Percentiles rank a stretch among this genome's conserved stretches.
Evolutionary conservation across 1,284 basidiomycete genomes (phyloP).

Genomic region (Trichosporon sp.): DNA sequence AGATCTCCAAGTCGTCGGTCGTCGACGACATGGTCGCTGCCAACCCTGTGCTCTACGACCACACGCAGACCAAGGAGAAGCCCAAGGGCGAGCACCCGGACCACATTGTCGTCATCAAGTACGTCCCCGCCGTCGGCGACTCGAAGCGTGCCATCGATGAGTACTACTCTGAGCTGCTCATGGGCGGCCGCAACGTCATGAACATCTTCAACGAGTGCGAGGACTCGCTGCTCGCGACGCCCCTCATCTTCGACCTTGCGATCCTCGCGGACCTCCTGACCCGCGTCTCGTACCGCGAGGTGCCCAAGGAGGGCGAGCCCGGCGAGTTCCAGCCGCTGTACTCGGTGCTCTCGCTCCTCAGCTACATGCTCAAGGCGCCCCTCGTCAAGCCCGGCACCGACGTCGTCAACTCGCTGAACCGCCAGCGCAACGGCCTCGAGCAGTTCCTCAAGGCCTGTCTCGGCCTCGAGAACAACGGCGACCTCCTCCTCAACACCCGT

Average conservation of each 20-base stretch:
- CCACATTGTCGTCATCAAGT: slow-evolving; percentile 95
- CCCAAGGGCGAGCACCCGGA: slow-evolving; percentile 70
- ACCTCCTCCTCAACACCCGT: slow-evolving; percentile 78
- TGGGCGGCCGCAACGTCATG: slow-evolving; percentile 55
- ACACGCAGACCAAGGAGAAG: slow-evolving; percentile 47
- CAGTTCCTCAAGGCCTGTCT: slow-evolving; percentile 67
- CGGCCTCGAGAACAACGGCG: slow-evolving; percentile 73
- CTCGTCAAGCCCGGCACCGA: slow-evolving; percentile 92
- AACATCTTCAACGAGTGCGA: slow-evolving; percentile 96
- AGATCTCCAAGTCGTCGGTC: slow-evolving; percentile 93
- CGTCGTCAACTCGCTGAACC: slow-evolving; percentile 90
- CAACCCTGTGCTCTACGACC: slow-evolving; percentile 75
- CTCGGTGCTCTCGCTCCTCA: slow-evolving; percentile 79
- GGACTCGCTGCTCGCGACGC: slow-evolving; percentile 94
- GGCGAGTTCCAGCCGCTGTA: slow-evolving; percentile 73
- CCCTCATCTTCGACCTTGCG: slow-evolving; percentile 87
- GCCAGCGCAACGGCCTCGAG: slow-evolving; percentile 92
- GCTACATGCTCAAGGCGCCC: slow-evolving; percentile 97
- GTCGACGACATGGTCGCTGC: slow-evolving; percentile 96
- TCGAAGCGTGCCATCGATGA: slow-evolving; percentile 94
- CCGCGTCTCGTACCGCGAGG: slow-evolving; percentile 77
- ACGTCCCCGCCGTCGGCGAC: slow-evolving; percentile 79
- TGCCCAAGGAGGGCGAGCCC: slow-evolving; percentile 47
- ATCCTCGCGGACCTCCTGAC: slow-evolving; percentile 94
- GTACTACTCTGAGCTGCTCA: slow-evolving; percentile 83